Percentiles rank a stretch among this genome's conserved stretches.
These are phyloP conservation scores for Ensete ventricosum DNA, from an alignment of 176 grass and related monocot species.

Conservation along the genomic window DNA sequence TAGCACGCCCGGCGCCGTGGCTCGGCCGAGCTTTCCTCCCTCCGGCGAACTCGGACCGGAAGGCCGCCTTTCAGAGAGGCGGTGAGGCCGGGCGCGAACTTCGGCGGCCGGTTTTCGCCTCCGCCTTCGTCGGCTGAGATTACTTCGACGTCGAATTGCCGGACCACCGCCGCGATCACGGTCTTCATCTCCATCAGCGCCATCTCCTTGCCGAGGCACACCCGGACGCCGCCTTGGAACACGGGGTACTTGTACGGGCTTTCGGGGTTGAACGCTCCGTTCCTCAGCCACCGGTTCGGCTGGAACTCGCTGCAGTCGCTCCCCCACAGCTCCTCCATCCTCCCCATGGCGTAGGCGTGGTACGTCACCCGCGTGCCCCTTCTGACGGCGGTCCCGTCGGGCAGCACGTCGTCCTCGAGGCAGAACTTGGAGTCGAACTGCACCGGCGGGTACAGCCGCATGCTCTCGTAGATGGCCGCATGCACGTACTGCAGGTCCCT, in stretches of 20 bases:
- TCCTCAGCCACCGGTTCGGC: background rate
- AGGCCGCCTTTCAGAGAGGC: slow-evolving; percentile 50
- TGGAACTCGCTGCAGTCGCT: background rate
- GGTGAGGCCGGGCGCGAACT: slow-evolving; percentile 53
- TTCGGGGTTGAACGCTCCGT: background rate
- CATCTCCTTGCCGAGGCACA: slow-evolving; percentile 70
- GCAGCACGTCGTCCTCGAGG: slow-evolving; percentile 3
- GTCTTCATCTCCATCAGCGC: slow-evolving; percentile 64
- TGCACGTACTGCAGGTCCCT: slow-evolving; percentile 1
- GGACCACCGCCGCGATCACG: slow-evolving; percentile 38
- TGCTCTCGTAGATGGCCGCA: slow-evolving; percentile 6
- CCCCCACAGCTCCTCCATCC: slow-evolving; percentile 9
- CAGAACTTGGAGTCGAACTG: slow-evolving; percentile 20
- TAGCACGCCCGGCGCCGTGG: background rate
- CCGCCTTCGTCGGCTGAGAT: slow-evolving; percentile 9
- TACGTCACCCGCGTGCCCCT: background rate
- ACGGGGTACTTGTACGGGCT: slow-evolving; percentile 15
- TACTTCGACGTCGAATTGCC: slow-evolving; percentile 42
- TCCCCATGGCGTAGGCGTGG: slow-evolving; percentile 15
- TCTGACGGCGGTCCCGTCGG: background rate
- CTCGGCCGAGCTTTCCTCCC: background rate
- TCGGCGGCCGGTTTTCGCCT: slow-evolving; percentile 8
- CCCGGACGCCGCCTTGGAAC: slow-evolving; percentile 50
- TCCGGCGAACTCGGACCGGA: slow-evolving; percentile 40
- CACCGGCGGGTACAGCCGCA: slow-evolving; percentile 8